phyloP scores from a whole-genome alignment of 2,329 filamentous ascomycete species.

The Aaosphaeria arxii region DNA sequence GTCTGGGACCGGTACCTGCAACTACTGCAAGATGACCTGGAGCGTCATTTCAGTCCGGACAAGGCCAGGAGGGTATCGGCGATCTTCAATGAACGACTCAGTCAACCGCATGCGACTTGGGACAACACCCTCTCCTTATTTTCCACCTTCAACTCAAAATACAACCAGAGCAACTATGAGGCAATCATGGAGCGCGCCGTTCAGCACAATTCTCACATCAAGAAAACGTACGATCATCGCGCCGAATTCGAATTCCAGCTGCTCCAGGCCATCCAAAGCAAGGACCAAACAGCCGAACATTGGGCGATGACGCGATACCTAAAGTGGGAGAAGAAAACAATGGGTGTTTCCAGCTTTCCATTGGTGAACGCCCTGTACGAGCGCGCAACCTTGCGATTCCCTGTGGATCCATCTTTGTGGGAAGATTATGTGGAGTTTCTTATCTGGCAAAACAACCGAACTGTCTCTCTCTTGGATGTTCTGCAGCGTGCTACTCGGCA shows the following conservation, averaged over 20 bases:
- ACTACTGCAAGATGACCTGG: slow-evolving; percentile 67
- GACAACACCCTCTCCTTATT: slow-evolving; percentile 72
- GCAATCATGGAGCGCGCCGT: slow-evolving; percentile 68
- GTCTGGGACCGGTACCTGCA: slow-evolving; percentile 79
- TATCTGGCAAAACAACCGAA: slow-evolving; percentile 46
- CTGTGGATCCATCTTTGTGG: slow-evolving; percentile 74
- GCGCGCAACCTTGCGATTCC: slow-evolving; percentile 71
- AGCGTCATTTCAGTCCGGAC: slow-evolving; percentile 50
- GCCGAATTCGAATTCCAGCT: slow-evolving; percentile 68
- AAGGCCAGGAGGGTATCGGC: slow-evolving; percentile 63
- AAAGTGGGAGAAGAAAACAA: slow-evolving; percentile 75
- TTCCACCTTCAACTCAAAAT: slow-evolving; percentile 70
- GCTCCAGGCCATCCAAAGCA: slow-evolving; percentile 54
- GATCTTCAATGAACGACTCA: slow-evolving; percentile 68
- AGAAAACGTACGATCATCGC: slow-evolving; percentile 61
- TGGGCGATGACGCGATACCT: slow-evolving; percentile 65
- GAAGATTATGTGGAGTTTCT: slow-evolving; percentile 79
- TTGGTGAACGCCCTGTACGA: slow-evolving; percentile 67
- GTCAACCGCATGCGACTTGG: slow-evolving; percentile 72
- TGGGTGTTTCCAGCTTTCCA: slow-evolving; percentile 50
- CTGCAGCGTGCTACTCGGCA: slow-evolving; percentile 81
- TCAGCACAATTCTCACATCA: slow-evolving; percentile 60
- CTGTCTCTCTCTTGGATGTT: slow-evolving; percentile 61
- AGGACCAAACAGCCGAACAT: slow-evolving; percentile 57
- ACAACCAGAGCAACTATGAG: slow-evolving; percentile 70